These are phyloP conservation scores for Aspergillus bertholletiae DNA, from an alignment of 495 filamentous ascomycete species.

Conservation along the genomic window DNA sequence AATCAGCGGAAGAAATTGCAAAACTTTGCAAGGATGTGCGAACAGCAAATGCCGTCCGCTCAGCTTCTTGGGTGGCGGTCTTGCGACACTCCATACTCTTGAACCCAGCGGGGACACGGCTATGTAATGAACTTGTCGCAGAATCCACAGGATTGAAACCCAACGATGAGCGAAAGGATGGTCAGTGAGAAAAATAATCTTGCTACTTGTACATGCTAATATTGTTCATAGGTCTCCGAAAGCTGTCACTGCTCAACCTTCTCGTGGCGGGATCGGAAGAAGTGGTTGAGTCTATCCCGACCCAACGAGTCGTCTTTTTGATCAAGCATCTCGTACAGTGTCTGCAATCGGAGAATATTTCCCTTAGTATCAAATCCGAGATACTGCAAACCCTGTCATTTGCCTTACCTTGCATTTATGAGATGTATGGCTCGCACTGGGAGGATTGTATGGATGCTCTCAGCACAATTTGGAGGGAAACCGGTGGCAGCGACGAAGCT, in stretches of 20 bases:
- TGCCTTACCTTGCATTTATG: constrained; percentile 67
- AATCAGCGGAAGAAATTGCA: constrained; percentile 30
- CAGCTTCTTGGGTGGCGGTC: constrained; percentile 37
- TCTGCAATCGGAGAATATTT: constrained; percentile 50
- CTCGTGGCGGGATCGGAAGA: constrained; percentile 51
- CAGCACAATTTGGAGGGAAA: constrained; percentile 50
- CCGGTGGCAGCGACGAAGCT: constrained; percentile 37
- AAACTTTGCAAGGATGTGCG: constrained; percentile 35
- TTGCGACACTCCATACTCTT: constrained; percentile 32
- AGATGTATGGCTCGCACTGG: constrained; percentile 88
- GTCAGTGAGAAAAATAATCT: constrained; percentile 26
- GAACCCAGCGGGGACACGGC: constrained; percentile 34
- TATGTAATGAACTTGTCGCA: constrained; percentile 59
- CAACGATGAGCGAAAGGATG: constrained; percentile 31
- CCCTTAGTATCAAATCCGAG: constrained; percentile 37
- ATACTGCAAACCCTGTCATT: constrained; percentile 60
- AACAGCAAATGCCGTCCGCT: constrained; percentile 36
- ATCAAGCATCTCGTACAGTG: constrained; percentile 73
- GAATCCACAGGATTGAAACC: constrained; percentile 54
- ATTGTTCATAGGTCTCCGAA: constrained; percentile 41
- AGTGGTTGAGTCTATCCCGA: constrained; percentile 56
- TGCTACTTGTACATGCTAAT: constrained; percentile 14
- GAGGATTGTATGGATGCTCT: constrained; percentile 58
- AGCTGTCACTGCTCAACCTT: constrained; percentile 56
- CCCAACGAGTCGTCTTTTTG: constrained; percentile 77